Percentiles rank a stretch among this genome's conserved stretches.
Evolutionary conservation across 208 protist species (phyloP).

Genomic region (Lotmaria passim): DNA sequence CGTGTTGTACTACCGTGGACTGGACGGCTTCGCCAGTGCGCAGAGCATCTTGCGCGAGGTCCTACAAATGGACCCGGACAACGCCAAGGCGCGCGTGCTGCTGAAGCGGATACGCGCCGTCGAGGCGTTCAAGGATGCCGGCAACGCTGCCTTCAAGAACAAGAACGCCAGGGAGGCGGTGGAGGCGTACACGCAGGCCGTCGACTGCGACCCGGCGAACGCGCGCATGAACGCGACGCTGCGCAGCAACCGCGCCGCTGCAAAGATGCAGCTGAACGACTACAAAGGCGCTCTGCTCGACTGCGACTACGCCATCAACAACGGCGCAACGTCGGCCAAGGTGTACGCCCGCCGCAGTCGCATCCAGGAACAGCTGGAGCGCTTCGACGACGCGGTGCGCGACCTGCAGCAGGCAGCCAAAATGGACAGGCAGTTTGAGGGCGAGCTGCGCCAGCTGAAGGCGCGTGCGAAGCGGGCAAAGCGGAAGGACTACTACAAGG

Average conservation of each 20-base stretch:
- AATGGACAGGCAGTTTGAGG: slow-evolving; percentile 63
- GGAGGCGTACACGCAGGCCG: slow-evolving; percentile 71
- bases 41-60: slow-evolving; percentile 70
- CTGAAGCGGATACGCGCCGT: slow-evolving; percentile 80
- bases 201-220: slow-evolving; percentile 84
- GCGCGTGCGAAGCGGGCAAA: slow-evolving; percentile 64
- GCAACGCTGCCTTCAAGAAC: slow-evolving; percentile 84
- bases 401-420: slow-evolving; percentile 90
- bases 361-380: slow-evolving; percentile 79
- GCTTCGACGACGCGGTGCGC: slow-evolving; percentile 86
- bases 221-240: slow-evolving; percentile 72
- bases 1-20: slow-evolving; percentile 71
- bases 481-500: slow-evolving; percentile 94
- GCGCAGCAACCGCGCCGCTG: slow-evolving; percentile 90
- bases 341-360: slow-evolving; percentile 88
- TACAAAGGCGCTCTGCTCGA: slow-evolving; percentile 88
- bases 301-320: slow-evolving; percentile 92
- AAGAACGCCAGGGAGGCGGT: slow-evolving; percentile 76
- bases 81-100: slow-evolving; percentile 57
- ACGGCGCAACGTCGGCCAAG: slow-evolving; percentile 81
- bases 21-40: slow-evolving; percentile 68
- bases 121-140: slow-evolving; percentile 77
- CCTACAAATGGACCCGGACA: slow-evolving; percentile 82
- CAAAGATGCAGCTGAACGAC: slow-evolving; percentile 86
- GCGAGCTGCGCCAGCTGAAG: slow-evolving; percentile 68